A percentile compares a stretch with the other conserved stretches of the same genome.
phyloP scores from a whole-genome alignment of 2,329 filamentous ascomycete genomes.

The Penicillium sp. region DNA sequence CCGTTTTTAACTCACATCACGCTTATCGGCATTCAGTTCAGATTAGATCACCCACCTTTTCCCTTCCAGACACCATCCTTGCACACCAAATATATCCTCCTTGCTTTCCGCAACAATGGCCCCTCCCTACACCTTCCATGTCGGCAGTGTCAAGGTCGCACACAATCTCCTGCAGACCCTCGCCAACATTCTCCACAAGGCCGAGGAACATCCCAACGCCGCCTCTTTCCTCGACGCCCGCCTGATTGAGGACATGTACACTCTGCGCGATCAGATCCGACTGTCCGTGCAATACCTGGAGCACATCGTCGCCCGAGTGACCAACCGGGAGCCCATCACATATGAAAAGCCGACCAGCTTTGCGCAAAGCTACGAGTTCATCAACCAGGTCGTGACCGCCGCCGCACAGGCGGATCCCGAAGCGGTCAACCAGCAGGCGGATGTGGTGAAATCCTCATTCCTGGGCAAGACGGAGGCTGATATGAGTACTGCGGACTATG shows the following conservation, averaged over 20 bases:
- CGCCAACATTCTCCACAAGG: conserved; percentile 25
- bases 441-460: conserved; percentile 9
- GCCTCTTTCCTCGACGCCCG: conserved; percentile 15
- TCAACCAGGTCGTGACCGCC: conserved; percentile 17
- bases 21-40: background rate
- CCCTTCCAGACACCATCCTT: background rate
- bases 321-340: conserved; percentile 16
- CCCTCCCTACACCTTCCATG: conserved; percentile 18
- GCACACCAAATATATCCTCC: too few species aligned
- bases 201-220: conserved; percentile 12
- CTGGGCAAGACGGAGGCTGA: conserved; percentile 8
- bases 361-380: conserved; percentile 20
- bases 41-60: background rate
- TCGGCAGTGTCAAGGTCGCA: conserved; percentile 21
- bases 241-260: conserved; percentile 19
- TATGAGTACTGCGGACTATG: conserved; percentile 12
- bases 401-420: conserved; percentile 23
- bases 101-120: background rate
- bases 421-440: conserved; percentile 16
- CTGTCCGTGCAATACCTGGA: conserved; percentile 22
- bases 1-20: too few species aligned
- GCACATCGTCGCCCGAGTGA: conserved; percentile 21
- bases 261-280: conserved; percentile 21
- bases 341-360: conserved; percentile 17
- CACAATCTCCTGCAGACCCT: conserved; percentile 21